Evolutionary conservation across 2,329 filamentous ascomycete species (phyloP), one percentile per base, ranked within the genome.

Genomic region (Paraconiothyrium sp.): DNA sequence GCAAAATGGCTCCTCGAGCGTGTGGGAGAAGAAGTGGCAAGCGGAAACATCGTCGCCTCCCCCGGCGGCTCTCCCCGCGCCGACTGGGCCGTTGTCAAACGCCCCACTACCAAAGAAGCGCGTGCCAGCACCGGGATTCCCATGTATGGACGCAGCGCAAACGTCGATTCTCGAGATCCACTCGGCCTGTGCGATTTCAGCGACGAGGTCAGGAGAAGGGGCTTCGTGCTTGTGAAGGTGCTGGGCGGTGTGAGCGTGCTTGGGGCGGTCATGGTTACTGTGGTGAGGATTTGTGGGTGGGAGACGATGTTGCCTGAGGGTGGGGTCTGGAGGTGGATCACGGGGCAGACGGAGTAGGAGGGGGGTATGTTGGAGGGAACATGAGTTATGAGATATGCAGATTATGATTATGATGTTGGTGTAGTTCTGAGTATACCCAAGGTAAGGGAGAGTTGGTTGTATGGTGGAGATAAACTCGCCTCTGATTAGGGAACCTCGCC

Each of bases 171-270:
- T 37, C 85, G 91, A 61, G 94, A 97, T 76, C 94, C 94, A 0
- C 83, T 97, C 0, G 93, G 93, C 0, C 77, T 97, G 39, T 83
- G 96, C 55, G 84, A 89, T 63, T 85, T 93, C 65, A 86, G 87
- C 2, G 88, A 90, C 22, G 86, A 88, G 39, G 72, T 96, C 43
- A 88, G 85, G 68, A 84, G 85, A 48, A 86, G 85, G 49, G 87
- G 91, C 0, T 89, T 89, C 82, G 77, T 90, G 50, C 85, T 91
- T 0, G 80, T 96, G 41, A 91, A 94, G 74, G 82, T 96, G 6
- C 78, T 94, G 24, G 91, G 92, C 14, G 88, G 91, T 55, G 83
- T 93, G 57, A 89, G 93, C 0, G 81, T 95, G 32, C 76, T 96
- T 3, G 91, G 92, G 3, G 92, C 91, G 14, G 75, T 94, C 39